Evolutionary conservation across 2,329 filamentous ascomycete species (phyloP).

Genomic region (Aspergillus ochraceus): DNA sequence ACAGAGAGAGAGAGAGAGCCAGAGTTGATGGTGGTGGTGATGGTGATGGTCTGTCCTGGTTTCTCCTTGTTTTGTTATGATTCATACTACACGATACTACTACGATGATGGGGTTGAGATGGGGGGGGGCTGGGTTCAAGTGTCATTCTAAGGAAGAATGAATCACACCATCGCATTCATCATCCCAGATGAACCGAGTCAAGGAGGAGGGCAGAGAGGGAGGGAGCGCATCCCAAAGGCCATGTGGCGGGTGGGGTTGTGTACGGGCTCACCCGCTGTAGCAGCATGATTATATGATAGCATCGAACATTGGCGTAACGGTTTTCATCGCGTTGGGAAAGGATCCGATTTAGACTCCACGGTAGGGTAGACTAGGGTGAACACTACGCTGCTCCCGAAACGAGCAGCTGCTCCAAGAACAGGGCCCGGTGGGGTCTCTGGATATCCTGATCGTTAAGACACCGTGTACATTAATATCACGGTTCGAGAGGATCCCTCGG

Average conservation of each 20-base stretch:
- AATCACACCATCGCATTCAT: background rate
- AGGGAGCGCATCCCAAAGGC: slow-evolving; percentile 5
- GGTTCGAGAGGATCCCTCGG: background rate
- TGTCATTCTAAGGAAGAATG: too few species aligned
- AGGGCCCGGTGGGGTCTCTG: background rate
- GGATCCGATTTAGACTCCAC: slow-evolving; percentile 13
- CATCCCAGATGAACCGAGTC: slow-evolving; percentile 2
- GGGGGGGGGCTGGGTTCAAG: background rate
- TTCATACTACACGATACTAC: background rate
- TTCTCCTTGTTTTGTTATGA: background rate
- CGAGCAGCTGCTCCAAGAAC: slow-evolving; percentile 8
- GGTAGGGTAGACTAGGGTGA: slow-evolving; percentile 12
- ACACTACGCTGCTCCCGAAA: slow-evolving; percentile 7
- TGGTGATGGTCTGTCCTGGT: background rate
- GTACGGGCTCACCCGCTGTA: slow-evolving; percentile 34
- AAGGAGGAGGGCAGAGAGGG: background rate
- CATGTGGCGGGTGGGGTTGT: slow-evolving; percentile 34
- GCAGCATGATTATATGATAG: slow-evolving; percentile 15
- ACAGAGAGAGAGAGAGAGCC: background rate
- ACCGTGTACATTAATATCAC: background rate
- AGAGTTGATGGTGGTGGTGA: background rate
- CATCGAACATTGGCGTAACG: slow-evolving; percentile 32
- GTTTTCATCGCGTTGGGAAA: slow-evolving; percentile 24
- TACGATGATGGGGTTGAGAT: background rate
- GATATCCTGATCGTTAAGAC: background rate